Evolutionary conservation across 2,329 filamentous ascomycete genomes (phyloP), one percentile per base, ranked within the genome.

Genomic region (Talaromyces sp.): DNA sequence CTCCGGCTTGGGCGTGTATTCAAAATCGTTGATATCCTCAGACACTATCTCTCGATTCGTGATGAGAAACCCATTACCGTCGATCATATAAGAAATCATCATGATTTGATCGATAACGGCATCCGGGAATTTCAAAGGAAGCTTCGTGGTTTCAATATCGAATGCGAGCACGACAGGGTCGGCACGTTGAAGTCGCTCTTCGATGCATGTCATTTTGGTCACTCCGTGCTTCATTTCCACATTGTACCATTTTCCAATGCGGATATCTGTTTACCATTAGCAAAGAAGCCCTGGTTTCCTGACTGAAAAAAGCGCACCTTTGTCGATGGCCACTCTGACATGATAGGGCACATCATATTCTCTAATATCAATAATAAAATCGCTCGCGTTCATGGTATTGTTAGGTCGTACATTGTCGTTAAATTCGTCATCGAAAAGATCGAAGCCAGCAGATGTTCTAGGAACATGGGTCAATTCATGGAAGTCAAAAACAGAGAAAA

Each of bases 11-110:
- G 94, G 95, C 0, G 94, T 99, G 74, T 99, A 99, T 70, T 99
- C 95, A 70, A 99, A 99, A 73, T 99, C 94, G 60, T 88, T 83
- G 72, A 99, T 99, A 70, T 99, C 92, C 74, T 99, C 93, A 0
- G 93, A 96, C 10, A 99, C 92, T 62, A 99, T 96, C 72, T 97
- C 92, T 69, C 95, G 87, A 72, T 99, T 99, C 5, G 94, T 99
- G 75, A 99, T 97, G 38, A 99, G 81, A 68, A 97, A 99, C 4
- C 94, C 94, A 76, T 96, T 92, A 0, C 94, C 95, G 68, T 99
- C 94, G 69, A 99, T 97, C 95, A 99, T 99, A 80, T 99, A 99
- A 32, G 95, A 99, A 74, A 99, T 93, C 94, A 99, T 99, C 92
- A 99, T 99, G 71, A 99, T 89, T 73, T 96, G 93, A 77, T 99